phyloP scores from a whole-genome alignment of 352 stramenopile species.

The Phytophthora idaei region DNA sequence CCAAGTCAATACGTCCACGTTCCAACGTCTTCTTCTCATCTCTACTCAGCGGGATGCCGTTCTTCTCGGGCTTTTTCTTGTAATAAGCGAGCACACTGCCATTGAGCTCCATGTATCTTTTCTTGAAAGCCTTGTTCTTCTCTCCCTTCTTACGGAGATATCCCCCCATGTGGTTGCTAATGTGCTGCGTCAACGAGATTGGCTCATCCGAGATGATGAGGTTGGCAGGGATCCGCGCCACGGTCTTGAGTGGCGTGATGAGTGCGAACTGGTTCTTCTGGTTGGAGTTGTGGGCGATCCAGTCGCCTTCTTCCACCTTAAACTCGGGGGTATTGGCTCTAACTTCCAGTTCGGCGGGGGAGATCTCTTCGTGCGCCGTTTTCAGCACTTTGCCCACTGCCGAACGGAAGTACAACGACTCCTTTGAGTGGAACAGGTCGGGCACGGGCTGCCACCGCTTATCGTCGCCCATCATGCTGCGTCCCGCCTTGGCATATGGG shows the following conservation, averaged over 20 bases:
- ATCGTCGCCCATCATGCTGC: constrained; percentile 46
- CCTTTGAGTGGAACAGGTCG: constrained; percentile 79
- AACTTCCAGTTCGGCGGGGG: constrained; percentile 81
- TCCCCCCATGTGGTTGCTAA: constrained; percentile 64
- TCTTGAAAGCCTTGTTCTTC: constrained; percentile 84
- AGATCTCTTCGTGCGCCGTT: constrained; percentile 81
- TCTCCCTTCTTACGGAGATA: constrained; percentile 86
- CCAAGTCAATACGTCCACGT: constrained; percentile 77
- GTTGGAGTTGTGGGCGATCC: constrained; percentile 84
- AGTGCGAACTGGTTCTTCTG: constrained; percentile 78
- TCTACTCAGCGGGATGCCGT: constrained; percentile 67
- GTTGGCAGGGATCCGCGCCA: constrained; percentile 70
- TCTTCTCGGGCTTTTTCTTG: constrained; percentile 86
- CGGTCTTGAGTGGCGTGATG: constrained; percentile 84
- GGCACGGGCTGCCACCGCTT: constrained; percentile 83
- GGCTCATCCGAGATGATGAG: constrained; percentile 72
- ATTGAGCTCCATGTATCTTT: constrained; percentile 86
- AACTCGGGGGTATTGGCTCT: constrained; percentile 90
- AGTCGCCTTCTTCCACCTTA: constrained; percentile 85
- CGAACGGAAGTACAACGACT: constrained; percentile 79
- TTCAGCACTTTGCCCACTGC: constrained; percentile 78
- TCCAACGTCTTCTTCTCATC: constrained; percentile 82
- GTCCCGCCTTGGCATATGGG: constrained; percentile 65
- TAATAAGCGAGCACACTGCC: constrained; percentile 80
- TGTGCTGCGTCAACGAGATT: constrained; percentile 39